These are phyloP conservation scores for Metschnikowia anglica DNA, from an alignment of 805 yeast genomes.

Conservation along the genomic window DNA sequence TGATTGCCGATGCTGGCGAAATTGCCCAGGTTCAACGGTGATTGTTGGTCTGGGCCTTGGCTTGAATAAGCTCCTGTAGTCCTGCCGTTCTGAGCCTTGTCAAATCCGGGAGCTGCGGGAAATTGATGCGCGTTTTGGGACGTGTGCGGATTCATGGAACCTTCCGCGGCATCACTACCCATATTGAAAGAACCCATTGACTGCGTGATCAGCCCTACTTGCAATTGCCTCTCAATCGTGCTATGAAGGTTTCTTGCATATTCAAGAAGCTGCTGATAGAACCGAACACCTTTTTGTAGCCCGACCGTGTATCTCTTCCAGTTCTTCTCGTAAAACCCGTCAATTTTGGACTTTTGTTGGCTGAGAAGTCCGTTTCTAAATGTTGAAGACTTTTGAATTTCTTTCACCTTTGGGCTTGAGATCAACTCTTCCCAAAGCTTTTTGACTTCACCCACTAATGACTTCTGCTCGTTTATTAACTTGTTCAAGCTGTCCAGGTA, in stretches of 20 bases:
- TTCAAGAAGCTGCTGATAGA: constrained; percentile 54
- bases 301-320: constrained; percentile 65
- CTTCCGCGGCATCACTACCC: constrained; percentile 7
- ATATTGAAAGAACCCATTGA: constrained; percentile 16
- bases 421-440: constrained; percentile 31
- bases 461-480: constrained; percentile 64
- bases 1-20: not conserved
- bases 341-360: constrained; percentile 36
- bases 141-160: not conserved
- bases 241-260: constrained; percentile 32
- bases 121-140: constrained; percentile 7
- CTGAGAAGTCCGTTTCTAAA: constrained; percentile 34
- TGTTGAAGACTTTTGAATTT: constrained; percentile 44
- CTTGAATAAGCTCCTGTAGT: not conserved
- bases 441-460: constrained; percentile 37
- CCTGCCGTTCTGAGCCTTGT: constrained; percentile 4
- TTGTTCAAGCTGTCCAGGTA: constrained; percentile 65
- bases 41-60: constrained; percentile 1
- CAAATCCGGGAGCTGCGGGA: not conserved
- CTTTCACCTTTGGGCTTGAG: constrained; percentile 32
- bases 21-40: not conserved
- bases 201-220: constrained; percentile 6
- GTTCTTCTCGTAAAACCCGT: constrained; percentile 47
- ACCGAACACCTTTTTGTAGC: constrained; percentile 55
- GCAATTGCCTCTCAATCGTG: constrained; percentile 22